Conservation (phyloP, 495 filamentous ascomycete genomes). For the Corynascus novoguineensis region DNA sequence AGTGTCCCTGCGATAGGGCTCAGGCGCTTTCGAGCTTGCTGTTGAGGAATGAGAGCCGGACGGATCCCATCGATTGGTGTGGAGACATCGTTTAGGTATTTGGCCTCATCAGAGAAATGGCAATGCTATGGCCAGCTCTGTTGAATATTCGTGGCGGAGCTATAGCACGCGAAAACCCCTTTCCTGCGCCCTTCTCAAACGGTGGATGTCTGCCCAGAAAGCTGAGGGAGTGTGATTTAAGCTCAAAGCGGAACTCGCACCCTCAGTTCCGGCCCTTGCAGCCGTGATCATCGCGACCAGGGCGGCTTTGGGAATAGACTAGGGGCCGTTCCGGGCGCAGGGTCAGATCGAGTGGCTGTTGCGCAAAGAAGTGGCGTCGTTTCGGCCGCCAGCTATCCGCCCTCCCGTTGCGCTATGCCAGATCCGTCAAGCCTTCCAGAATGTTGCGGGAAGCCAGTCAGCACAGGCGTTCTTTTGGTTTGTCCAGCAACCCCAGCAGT, state of each 20-base stretch:
- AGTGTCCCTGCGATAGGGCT: too few relatives aligned
- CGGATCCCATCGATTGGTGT: background rate
- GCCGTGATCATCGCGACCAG: background rate
- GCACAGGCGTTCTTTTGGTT: background rate
- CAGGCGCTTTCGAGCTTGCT: background rate
- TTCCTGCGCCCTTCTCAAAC: background rate
- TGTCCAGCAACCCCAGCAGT: background rate
- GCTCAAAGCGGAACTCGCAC: constrained; percentile 2
- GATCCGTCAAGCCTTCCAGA: constrained; percentile 1
- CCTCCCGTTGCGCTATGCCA: constrained; percentile 7
- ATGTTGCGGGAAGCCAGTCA: constrained; percentile 1
- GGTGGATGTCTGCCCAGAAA: background rate
- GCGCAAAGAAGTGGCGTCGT: background rate
- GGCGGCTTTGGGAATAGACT: background rate
- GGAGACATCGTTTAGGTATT: background rate
- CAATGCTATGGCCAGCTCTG: background rate
- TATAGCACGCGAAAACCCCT: background rate
- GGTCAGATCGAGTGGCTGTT: constrained; percentile 9
- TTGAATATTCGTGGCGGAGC: background rate
- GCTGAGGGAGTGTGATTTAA: background rate
- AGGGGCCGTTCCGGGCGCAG: background rate
- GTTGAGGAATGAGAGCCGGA: background rate
- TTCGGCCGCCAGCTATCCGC: constrained; percentile 5
- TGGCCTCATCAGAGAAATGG: background rate
- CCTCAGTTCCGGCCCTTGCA: constrained; percentile 4